Evolutionary conservation across 306 rosid species (phyloP).

Genomic region (Sicyos edulis): DNA sequence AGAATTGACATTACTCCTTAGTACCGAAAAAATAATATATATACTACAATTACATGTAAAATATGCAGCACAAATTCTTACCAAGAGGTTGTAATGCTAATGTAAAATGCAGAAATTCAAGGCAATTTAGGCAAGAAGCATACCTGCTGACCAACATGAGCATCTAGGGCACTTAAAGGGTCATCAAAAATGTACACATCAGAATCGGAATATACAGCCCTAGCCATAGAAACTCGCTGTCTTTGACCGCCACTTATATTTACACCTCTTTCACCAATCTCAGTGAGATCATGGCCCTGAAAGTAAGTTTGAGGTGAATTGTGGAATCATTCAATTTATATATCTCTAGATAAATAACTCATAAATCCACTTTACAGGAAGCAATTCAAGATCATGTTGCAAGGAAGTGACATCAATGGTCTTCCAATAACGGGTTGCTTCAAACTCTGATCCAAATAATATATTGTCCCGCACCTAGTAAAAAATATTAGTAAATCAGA

Average conservation of each 20-base stretch:
- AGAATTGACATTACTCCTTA: neutral
- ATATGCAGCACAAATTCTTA: neutral
- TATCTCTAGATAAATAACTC: conserved; percentile 16
- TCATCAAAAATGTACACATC: conserved; percentile 85
- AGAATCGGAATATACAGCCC: conserved; percentile 76
- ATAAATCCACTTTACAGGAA: conserved; percentile 63
- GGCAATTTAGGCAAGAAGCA: conserved; percentile 18
- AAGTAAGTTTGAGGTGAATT: conserved; percentile 2
- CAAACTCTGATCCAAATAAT: conserved; percentile 70
- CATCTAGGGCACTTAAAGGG: conserved; percentile 91
- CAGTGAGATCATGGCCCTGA: conserved; percentile 78
- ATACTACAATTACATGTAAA: neutral
- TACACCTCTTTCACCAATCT: conserved; percentile 93
- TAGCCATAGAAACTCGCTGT: conserved; percentile 89
- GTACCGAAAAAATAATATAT: neutral
- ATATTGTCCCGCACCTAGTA: conserved; percentile 76
- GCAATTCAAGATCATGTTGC: conserved; percentile 60
- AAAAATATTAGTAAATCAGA: conserved; percentile 20
- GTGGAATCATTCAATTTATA: neutral
- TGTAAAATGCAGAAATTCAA: conserved; percentile 4
- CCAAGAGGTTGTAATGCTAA: neutral
- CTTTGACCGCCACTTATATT: conserved; percentile 95
- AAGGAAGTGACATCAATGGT: conserved; percentile 60
- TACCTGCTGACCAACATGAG: conserved; percentile 84
- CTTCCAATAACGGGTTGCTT: conserved; percentile 53